Evolutionary conservation across 129 eudicot genomes (phyloP), one percentile per base, ranked within the genome.

Genomic region (Gnaphalium uliginosum): DNA sequence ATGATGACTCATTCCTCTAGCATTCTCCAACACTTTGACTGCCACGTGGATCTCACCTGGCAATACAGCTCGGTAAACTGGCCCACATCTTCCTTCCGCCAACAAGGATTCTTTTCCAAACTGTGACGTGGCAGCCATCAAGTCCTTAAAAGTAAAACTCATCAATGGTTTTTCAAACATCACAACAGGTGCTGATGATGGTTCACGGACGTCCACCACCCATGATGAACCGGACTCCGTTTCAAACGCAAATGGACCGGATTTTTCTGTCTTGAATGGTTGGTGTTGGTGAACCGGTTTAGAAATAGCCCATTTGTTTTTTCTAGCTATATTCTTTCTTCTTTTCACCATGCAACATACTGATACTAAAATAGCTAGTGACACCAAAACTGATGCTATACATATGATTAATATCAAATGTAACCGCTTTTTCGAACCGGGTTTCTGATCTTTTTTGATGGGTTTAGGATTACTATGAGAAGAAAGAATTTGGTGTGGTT

Each of bases 11-110:
- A 95, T 73, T 67, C 76, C 83, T 60, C 96, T 78, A 13, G 87
- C 94, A 73, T 73, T 59, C 68, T 91, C 97, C 73, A 95, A 76
- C 32, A 95, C 99, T 79, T 95, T 95, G 73, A 95, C 88, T 37
- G 99, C 99, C 97, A 95, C 96, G 89, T 95, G 96, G 87, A 95
- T 69, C 74, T 91, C 94, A 75, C 99, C 99, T 63, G 99, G 97
- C 61, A 95, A 85, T 24, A 95, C 96, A 8, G 96, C 99, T 57
- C 97, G 78, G 77, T 95, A 95, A 0, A 95, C 89, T 72, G 99
- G 99, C 82, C 99, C 99, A 81, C 97, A 84, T 72, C 96, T 89
- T 1, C 99, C 99, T 53, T 91, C 94, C 9, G 99, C 90, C 57
- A 95, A 81, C 78, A 87, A 68, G 10, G 97, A 89, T 63, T 91